phyloP scores from a whole-genome alignment of 2,329 filamentous ascomycete genomes.

The Colletotrichum zoysiae region DNA sequence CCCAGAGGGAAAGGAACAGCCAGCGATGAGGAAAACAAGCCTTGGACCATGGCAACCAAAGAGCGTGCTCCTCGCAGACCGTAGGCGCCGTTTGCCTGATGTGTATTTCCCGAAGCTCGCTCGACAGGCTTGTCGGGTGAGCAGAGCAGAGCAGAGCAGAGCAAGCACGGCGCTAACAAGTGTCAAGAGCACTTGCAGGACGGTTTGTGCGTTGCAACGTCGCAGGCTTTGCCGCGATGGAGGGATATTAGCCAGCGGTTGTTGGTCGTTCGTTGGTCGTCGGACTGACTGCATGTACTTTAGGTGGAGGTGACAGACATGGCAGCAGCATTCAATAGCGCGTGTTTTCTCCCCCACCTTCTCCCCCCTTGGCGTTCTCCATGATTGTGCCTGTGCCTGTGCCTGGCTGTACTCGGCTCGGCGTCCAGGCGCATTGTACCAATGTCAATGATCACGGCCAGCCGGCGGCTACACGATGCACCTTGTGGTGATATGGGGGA shows the following conservation, averaged over 20 bases:
- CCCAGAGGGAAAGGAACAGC: neutral
- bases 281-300: neutral
- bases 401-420: constrained; percentile 7
- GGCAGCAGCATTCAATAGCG: constrained; percentile 28
- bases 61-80: neutral
- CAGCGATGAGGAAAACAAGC: neutral
- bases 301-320: constrained; percentile 13
- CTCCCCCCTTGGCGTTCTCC: neutral
- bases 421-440: constrained; percentile 12
- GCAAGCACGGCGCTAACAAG: constrained; percentile 15
- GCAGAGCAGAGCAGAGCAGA: neutral
- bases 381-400: constrained; percentile 2
- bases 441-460: constrained; percentile 19
- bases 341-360: neutral
- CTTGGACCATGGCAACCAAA: neutral
- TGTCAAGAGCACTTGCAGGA: constrained; percentile 33
- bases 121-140: constrained; percentile 2
- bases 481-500: neutral
- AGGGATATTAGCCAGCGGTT: neutral
- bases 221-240: constrained; percentile 7
- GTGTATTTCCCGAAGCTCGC: neutral
- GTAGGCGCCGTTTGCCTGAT: constrained; percentile 21
- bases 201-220: constrained; percentile 24
- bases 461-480: constrained; percentile 26
- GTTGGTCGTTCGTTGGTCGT: neutral